Evolutionary conservation across 805 yeast species (phyloP).

Genomic region (Teunomyces kruisii): DNA sequence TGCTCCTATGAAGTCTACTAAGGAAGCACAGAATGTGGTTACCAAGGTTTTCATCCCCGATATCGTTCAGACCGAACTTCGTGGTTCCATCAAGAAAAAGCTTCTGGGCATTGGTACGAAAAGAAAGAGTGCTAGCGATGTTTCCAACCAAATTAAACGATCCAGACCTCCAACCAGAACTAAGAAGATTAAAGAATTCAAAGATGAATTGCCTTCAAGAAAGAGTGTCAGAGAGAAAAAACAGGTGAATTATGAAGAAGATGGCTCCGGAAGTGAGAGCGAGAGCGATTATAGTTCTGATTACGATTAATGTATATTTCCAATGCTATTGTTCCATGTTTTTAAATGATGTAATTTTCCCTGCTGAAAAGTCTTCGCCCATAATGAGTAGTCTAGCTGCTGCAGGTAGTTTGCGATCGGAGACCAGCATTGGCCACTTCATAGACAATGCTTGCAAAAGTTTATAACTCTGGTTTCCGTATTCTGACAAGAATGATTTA

Average conservation of each 20-base stretch:
- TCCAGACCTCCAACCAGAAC: conserved; percentile 10
- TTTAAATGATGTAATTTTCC: conserved; percentile 46
- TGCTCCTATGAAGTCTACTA: conserved; percentile 55
- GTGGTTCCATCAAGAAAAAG: conserved; percentile 23
- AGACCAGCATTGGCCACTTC: conserved; percentile 54
- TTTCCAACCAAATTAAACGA: conserved; percentile 9
- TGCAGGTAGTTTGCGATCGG: conserved; percentile 61
- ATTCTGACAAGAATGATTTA: conserved; percentile 49
- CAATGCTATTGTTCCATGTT: conserved; percentile 35
- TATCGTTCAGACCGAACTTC: conserved; percentile 37
- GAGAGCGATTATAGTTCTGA: conserved; percentile 28
- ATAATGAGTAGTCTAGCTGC: conserved; percentile 74
- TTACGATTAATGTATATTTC: conserved; percentile 33
- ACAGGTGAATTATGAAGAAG: conserved; percentile 35
- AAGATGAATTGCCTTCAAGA: conserved; percentile 31
- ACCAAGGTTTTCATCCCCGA: conserved; percentile 58
- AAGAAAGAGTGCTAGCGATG: conserved; percentile 10
- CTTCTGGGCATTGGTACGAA: conserved; percentile 14
- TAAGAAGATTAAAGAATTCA: conserved; percentile 22
- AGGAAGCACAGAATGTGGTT: conserved; percentile 58
- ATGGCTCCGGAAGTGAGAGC: not conserved
- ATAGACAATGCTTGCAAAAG: conserved; percentile 47
- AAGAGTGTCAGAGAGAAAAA: conserved; percentile 41
- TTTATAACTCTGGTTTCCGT: conserved; percentile 71
- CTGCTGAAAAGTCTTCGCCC: conserved; percentile 74